These are phyloP conservation scores for Ilex asprella DNA, from an alignment of 257 asterid genomes.

Conservation along the genomic window DNA sequence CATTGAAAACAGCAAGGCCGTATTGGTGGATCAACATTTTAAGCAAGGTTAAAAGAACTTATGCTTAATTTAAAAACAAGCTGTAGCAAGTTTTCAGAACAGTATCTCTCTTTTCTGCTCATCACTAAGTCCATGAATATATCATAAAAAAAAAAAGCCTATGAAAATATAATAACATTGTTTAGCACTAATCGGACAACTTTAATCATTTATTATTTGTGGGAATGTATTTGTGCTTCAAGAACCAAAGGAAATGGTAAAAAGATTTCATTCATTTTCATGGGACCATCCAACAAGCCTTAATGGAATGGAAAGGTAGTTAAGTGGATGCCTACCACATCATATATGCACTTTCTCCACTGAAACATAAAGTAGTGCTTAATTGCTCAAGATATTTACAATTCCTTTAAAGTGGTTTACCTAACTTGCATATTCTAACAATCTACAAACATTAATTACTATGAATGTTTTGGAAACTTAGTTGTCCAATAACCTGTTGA, in stretches of 20 bases:
- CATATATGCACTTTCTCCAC: slow-evolving; percentile 22
- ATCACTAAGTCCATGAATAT: too few species aligned
- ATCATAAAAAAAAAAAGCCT: too few species aligned
- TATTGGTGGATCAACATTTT: too few species aligned
- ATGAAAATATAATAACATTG: too few species aligned
- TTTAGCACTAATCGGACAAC: too few species aligned
- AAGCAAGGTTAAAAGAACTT: too few species aligned
- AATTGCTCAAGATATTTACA: slow-evolving; percentile 15
- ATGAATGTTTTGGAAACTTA: background rate
- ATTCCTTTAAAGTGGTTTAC: slow-evolving; percentile 25
- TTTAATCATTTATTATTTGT: too few species aligned
- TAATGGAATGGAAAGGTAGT: background rate
- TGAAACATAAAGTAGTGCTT: slow-evolving; percentile 13
- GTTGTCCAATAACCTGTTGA: slow-evolving; percentile 5
- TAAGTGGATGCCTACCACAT: slow-evolving; percentile 19
- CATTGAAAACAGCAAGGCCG: too few species aligned
- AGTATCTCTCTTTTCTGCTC: too few species aligned
- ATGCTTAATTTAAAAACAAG: too few species aligned
- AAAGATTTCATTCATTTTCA: background rate
- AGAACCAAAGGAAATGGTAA: background rate
- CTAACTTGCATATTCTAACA: slow-evolving; percentile 13
- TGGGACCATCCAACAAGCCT: background rate
- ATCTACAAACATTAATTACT: background rate
- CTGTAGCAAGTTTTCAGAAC: too few species aligned
- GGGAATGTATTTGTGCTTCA: background rate